A percentile compares a stretch with the other conserved stretches of the same genome.
These are phyloP conservation scores for Ustilago cynodontis DNA, from an alignment of 1,284 basidiomycete species.

Conservation along the genomic window DNA sequence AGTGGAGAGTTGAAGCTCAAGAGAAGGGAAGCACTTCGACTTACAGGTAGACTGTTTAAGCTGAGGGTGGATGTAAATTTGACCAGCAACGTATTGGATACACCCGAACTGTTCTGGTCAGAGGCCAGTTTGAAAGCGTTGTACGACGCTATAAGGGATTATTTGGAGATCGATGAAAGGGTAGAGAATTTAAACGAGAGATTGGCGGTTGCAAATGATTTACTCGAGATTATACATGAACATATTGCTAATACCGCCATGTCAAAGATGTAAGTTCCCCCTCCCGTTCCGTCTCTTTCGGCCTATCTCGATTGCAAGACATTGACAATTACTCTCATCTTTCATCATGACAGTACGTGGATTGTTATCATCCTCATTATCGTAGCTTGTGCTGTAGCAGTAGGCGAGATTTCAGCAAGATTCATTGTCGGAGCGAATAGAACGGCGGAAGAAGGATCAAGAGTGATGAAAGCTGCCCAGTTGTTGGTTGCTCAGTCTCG, in stretches of 20 bases:
- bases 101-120: conserved; percentile 94
- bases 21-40: conserved; percentile 83
- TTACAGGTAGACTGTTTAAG: conserved; percentile 90
- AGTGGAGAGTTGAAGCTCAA: conserved; percentile 83
- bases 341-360: conserved; percentile 75
- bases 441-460: conserved; percentile 26
- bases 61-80: conserved; percentile 90
- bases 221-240: conserved; percentile 83
- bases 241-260: conserved; percentile 91
- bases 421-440: conserved; percentile 74
- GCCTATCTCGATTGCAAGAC: too few relatives aligned
- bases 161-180: conserved; percentile 89
- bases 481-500: neutral
- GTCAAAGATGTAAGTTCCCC: conserved; percentile 70
- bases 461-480: conserved; percentile 6
- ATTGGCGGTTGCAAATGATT: conserved; percentile 82
- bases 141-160: conserved; percentile 93
- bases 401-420: conserved; percentile 87
- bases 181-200: conserved; percentile 91
- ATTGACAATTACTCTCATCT: too few relatives aligned
- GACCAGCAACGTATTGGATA: conserved; percentile 90
- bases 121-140: conserved; percentile 89
- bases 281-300: neutral
- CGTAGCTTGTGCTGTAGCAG: conserved; percentile 85
- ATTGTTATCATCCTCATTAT: conserved; percentile 95